A percentile compares a stretch with the other conserved stretches of the same genome.
Conservation (phyloP, 495 filamentous ascomycete species). For the Margaritispora aquatica region DNA sequence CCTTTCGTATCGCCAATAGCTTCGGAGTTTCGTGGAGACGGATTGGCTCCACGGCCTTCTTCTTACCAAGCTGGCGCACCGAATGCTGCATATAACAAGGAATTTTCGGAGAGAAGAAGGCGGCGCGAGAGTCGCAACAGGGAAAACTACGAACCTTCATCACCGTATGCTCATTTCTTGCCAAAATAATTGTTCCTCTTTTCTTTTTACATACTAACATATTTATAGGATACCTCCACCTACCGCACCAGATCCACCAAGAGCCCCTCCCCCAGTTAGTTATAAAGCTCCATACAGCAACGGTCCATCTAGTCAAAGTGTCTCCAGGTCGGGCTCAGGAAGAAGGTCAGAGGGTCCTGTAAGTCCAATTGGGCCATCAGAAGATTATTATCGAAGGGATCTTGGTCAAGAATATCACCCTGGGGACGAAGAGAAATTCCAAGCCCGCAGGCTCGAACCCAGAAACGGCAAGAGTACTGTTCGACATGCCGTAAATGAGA, state of each 20-base stretch:
- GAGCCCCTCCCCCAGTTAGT: constrained; percentile 47
- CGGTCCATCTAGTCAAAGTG: constrained; percentile 27
- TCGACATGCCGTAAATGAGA: neutral
- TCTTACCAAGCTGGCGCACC: constrained; percentile 36
- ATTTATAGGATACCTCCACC: too few species aligned
- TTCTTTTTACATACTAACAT: too few species aligned
- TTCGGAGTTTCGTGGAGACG: constrained; percentile 38
- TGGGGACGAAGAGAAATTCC: neutral
- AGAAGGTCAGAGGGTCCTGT: constrained; percentile 32
- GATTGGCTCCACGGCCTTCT: constrained; percentile 43
- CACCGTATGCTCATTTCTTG: too few species aligned
- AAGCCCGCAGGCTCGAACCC: neutral
- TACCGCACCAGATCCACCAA: constrained; percentile 53
- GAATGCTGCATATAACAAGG: constrained; percentile 29
- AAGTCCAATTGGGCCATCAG: constrained; percentile 8
- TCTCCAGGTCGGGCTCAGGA: constrained; percentile 20
- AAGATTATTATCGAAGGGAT: constrained; percentile 16
- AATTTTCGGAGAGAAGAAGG: constrained; percentile 33
- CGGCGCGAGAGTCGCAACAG: constrained; percentile 30
- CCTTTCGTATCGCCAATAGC: constrained; percentile 43
- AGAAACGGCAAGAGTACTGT: constrained; percentile 10
- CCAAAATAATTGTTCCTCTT: too few species aligned
- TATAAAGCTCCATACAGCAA: constrained; percentile 45
- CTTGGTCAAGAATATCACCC: neutral
- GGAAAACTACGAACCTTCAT: constrained; percentile 28